Evolutionary conservation across 2,329 filamentous ascomycete species (phyloP).

Genomic region (Chalara sp.): DNA sequence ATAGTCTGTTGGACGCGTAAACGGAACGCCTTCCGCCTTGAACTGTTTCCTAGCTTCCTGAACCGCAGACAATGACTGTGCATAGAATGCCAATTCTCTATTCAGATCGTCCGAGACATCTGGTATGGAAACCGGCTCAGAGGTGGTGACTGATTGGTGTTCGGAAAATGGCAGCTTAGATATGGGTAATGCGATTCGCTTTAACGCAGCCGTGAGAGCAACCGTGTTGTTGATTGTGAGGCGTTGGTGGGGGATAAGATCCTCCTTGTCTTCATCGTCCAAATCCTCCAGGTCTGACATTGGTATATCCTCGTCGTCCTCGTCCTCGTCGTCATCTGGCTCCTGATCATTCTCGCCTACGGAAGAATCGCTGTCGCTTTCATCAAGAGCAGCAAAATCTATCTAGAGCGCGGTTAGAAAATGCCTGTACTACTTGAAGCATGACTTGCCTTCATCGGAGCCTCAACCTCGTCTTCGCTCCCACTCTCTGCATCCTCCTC

Average conservation of each 20-base stretch:
- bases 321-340: constrained; percentile 47
- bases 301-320: constrained; percentile 81
- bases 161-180: constrained; percentile 69
- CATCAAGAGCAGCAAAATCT: constrained; percentile 49
- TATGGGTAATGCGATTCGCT: constrained; percentile 68
- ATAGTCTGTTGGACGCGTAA: constrained; percentile 87
- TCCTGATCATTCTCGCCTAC: constrained; percentile 39
- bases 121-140: constrained; percentile 62
- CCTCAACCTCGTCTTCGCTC: constrained; percentile 28
- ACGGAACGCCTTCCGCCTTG: constrained; percentile 75
- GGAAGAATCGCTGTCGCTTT: constrained; percentile 51
- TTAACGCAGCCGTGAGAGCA: constrained; percentile 73
- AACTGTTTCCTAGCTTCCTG: constrained; percentile 66
- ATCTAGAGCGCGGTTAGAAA: constrained; percentile 29
- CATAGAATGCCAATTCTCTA: constrained; percentile 89
- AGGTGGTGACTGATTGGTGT: constrained; percentile 70
- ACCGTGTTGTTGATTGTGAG: constrained; percentile 96
- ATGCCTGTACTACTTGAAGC: background rate
- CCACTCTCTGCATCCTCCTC: constrained; percentile 30
- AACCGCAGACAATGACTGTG: constrained; percentile 76
- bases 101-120: constrained; percentile 88
- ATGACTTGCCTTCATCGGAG: constrained; percentile 16
- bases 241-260: constrained; percentile 82
- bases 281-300: constrained; percentile 79
- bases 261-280: constrained; percentile 74